These are phyloP conservation scores for Fraxinus xanthoxyloides DNA, from an alignment of 305 asterid species.

Conservation along the genomic window DNA sequence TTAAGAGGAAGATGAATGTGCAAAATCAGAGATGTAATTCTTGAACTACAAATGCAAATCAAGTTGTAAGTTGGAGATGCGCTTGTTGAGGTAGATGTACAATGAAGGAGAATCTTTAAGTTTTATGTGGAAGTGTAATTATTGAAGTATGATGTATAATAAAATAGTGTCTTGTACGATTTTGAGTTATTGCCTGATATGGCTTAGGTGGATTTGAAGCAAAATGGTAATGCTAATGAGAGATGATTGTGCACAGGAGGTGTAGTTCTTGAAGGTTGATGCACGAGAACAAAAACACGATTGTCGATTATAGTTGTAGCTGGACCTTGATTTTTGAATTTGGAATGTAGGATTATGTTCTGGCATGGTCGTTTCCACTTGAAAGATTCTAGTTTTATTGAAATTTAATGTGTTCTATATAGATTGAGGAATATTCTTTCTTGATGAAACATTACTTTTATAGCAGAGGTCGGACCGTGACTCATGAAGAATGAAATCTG, in stretches of 20 bases:
- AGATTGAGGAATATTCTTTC: neutral
- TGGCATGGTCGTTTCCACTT: neutral
- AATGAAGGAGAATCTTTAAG: neutral
- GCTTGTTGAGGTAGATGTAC: neutral
- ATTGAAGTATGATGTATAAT: neutral
- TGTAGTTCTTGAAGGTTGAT: neutral
- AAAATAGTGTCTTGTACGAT: neutral
- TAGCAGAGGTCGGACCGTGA: neutral
- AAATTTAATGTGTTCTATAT: neutral
- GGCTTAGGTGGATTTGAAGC: neutral
- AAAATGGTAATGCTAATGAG: neutral
- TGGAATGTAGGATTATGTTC: conserved; percentile 5
- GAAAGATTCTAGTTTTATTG: conserved; percentile 7
- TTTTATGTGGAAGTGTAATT: neutral
- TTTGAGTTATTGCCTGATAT: neutral
- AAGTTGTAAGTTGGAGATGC: neutral
- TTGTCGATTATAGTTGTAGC: neutral
- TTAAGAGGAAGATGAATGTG: conserved; percentile 17
- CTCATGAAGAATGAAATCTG: neutral
- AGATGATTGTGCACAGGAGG: neutral
- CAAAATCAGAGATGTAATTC: neutral
- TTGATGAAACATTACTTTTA: neutral
- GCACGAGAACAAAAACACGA: neutral
- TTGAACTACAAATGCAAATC: neutral
- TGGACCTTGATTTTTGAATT: neutral